phyloP scores from a whole-genome alignment of 1,284 basidiomycete species.

The Exobasidium cylindrosporum region DNA sequence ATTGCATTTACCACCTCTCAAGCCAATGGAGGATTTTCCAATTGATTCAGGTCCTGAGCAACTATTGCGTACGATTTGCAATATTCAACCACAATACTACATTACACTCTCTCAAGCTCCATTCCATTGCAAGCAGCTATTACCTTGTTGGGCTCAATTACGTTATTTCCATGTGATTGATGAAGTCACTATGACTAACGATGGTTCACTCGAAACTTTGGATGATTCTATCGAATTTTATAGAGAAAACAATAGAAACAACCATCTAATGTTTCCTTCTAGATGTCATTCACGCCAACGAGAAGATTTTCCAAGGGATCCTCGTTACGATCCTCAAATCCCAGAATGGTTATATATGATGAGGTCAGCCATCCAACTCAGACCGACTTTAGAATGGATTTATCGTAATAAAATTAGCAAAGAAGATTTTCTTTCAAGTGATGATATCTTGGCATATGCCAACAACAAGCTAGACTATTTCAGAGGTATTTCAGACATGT shows the following conservation, averaged over 20 bases:
- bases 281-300: not conserved
- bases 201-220: no score
- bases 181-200: not conserved
- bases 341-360: not conserved
- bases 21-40: not conserved
- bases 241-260: not conserved
- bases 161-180: not conserved
- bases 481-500: no score
- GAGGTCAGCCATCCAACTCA: not conserved
- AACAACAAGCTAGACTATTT: no score
- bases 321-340: not conserved
- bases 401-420: not conserved
- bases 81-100: not conserved
- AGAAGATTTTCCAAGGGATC: not conserved
- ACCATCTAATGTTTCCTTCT: not conserved
- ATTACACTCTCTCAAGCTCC: not conserved
- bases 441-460: not conserved
- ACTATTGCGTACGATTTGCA: not conserved
- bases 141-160: not conserved
- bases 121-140: not conserved
- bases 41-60: not conserved
- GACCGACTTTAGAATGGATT: not conserved
- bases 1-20: not conserved
- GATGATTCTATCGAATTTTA: no score
- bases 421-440: not conserved